Conservation (phyloP, 1,139 yeast species). For the Martiniozyma asiatica region DNA sequence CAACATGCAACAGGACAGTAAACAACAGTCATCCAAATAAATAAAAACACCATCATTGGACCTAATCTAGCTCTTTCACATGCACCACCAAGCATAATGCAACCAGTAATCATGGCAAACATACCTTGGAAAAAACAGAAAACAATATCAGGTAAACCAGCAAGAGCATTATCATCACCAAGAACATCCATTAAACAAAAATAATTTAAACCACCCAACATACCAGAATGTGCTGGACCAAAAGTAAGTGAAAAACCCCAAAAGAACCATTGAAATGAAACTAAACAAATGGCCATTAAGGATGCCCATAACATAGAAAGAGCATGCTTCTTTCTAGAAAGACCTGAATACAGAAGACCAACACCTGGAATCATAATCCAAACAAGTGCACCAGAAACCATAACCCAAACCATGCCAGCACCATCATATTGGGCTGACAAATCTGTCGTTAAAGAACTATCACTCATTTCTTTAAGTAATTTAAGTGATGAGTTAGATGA, state of each 20-base stretch:
- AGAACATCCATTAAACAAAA: conserved; percentile 60
- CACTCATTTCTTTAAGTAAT: too few species aligned
- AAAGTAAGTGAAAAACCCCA: conserved; percentile 93
- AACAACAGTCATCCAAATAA: conserved; percentile 91
- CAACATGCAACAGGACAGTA: conserved; percentile 93
- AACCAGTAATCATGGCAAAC: conserved; percentile 89
- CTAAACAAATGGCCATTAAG: conserved; percentile 70
- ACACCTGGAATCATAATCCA: conserved; percentile 96
- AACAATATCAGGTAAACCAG: conserved; percentile 70
- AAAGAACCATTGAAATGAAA: conserved; percentile 90
- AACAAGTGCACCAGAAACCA: conserved; percentile 54
- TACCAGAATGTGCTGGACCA: conserved; percentile 46
- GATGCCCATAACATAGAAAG: conserved; percentile 89
- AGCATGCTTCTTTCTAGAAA: conserved; percentile 87
- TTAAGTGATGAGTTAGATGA: too few species aligned
- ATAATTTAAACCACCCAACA: conserved; percentile 47
- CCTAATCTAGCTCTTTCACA: conserved; percentile 95
- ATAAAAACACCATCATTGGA: conserved; percentile 90
- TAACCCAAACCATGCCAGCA: conserved; percentile 86
- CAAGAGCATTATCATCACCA: conserved; percentile 62
- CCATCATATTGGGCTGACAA: conserved; percentile 41
- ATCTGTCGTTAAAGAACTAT: too few species aligned
- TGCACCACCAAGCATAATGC: conserved; percentile 93
- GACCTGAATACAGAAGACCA: conserved; percentile 81
- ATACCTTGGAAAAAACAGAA: conserved; percentile 89